Conservation (phyloP, 306 rosid species). For the Casuarina cunninghamiana region DNA sequence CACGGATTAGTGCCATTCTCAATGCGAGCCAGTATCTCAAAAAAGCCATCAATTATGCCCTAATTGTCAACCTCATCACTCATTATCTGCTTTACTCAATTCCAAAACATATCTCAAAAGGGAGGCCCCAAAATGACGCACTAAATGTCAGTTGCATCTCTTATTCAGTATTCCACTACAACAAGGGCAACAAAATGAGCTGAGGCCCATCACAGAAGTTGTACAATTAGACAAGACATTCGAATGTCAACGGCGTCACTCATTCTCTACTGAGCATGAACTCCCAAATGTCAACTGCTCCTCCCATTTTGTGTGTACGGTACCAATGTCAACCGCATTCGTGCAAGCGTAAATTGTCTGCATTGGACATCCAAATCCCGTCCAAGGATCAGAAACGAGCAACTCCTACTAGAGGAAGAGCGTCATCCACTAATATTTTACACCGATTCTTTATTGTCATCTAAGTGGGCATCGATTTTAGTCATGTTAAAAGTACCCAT, state of each 20-base stretch:
- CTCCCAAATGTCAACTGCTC: neutral
- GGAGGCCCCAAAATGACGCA: neutral
- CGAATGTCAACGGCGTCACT: neutral
- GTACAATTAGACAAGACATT: neutral
- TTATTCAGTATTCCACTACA: neutral
- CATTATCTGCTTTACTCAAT: neutral
- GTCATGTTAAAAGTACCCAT: neutral
- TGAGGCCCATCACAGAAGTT: neutral
- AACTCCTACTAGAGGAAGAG: neutral
- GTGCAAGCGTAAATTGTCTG: neutral
- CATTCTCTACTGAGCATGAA: neutral
- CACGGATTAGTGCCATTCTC: neutral
- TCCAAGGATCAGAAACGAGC: neutral
- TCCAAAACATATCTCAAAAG: neutral
- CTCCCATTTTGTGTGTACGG: neutral
- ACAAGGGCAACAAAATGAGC: too few relatives aligned
- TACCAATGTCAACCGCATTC: neutral
- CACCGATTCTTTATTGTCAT: neutral
- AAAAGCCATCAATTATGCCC: neutral
- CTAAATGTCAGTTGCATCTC: neutral
- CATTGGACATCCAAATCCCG: neutral
- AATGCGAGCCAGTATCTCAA: too few relatives aligned
- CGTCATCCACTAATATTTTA: neutral
- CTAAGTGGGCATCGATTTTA: slow-evolving; percentile 2
- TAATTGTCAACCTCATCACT: neutral